Evolutionary conservation across 768 basidiomycete species (phyloP).

Genomic region (Lentinula edodes): DNA sequence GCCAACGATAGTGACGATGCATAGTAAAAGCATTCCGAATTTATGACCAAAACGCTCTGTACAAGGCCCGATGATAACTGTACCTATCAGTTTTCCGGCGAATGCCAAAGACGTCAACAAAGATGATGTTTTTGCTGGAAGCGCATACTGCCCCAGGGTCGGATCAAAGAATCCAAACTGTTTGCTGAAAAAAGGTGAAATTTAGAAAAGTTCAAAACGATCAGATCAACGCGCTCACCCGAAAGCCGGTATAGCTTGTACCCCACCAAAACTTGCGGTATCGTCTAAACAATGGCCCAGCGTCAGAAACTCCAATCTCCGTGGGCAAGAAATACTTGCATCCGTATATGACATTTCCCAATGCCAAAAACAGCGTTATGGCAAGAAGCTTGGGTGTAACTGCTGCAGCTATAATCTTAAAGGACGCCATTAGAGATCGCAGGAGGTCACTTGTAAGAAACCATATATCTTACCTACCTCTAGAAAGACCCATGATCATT

Average conservation of each 20-base stretch:
- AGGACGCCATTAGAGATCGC: neutral
- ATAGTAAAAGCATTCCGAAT: slow-evolving; percentile 1
- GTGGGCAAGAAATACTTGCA: neutral
- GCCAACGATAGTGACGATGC: neutral
- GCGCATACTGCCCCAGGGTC: neutral
- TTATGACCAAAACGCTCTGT: slow-evolving; percentile 3
- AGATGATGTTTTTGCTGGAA: slow-evolving; percentile 1
- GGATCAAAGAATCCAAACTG: slow-evolving; percentile 6
- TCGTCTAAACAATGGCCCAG: neutral
- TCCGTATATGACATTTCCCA: slow-evolving; percentile 6
- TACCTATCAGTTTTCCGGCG: slow-evolving; percentile 5
- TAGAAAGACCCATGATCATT: neutral
- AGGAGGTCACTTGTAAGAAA: neutral
- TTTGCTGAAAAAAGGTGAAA: neutral
- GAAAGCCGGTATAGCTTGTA: slow-evolving; percentile 6
- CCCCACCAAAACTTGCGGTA: slow-evolving; percentile 4
- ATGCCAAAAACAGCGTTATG: slow-evolving; percentile 5
- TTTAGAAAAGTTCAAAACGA: neutral
- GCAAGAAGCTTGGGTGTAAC: slow-evolving; percentile 4
- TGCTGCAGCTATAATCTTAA: neutral
- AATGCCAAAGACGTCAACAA: slow-evolving; percentile 5
- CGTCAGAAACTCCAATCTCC: neutral
- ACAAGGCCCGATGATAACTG: slow-evolving; percentile 4
- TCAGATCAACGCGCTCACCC: neutral
- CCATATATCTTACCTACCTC: neutral